Percentiles rank a stretch among this genome's conserved stretches.
These are phyloP conservation scores for Kregervanrija pseudodelftensis DNA, from an alignment of 805 yeast species.

Conservation along the genomic window DNA sequence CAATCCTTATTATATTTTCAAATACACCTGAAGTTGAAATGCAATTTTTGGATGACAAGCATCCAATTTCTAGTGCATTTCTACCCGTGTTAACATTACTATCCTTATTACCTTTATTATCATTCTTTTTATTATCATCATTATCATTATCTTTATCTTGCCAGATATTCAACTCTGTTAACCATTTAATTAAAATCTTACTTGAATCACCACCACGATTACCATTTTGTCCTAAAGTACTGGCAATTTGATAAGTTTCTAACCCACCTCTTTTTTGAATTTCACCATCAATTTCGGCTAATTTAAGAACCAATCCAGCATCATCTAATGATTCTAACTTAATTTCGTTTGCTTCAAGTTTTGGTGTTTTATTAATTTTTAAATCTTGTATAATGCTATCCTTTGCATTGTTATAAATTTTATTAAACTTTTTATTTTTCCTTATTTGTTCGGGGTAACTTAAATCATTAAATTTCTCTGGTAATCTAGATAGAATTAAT, in stretches of 20 bases:
- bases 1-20: constrained; percentile 53
- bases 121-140: background rate
- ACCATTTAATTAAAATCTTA: constrained; percentile 69
- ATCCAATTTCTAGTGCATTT: constrained; percentile 76
- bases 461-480: constrained; percentile 4
- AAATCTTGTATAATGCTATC: constrained; percentile 8
- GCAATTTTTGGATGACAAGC: constrained; percentile 58
- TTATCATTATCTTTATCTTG: background rate
- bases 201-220: constrained; percentile 91
- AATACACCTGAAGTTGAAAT: constrained; percentile 57
- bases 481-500: constrained; percentile 26
- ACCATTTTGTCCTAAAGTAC: constrained; percentile 72
- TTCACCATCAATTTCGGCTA: constrained; percentile 57
- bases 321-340: constrained; percentile 7
- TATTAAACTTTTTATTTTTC: constrained; percentile 2
- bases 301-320: constrained; percentile 16
- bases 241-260: constrained; percentile 74
- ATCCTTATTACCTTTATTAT: constrained; percentile 8
- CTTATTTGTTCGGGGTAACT: constrained; percentile 10
- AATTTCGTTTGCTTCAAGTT: constrained; percentile 5
- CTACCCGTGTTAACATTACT: background rate
- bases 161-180: constrained; percentile 30
- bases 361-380: constrained; percentile 21
- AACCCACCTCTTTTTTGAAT: constrained; percentile 67
- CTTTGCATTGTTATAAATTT: constrained; percentile 9